phyloP scores from a whole-genome alignment of 2,329 filamentous ascomycete genomes.

The Ophiocordyceps australis region DNA sequence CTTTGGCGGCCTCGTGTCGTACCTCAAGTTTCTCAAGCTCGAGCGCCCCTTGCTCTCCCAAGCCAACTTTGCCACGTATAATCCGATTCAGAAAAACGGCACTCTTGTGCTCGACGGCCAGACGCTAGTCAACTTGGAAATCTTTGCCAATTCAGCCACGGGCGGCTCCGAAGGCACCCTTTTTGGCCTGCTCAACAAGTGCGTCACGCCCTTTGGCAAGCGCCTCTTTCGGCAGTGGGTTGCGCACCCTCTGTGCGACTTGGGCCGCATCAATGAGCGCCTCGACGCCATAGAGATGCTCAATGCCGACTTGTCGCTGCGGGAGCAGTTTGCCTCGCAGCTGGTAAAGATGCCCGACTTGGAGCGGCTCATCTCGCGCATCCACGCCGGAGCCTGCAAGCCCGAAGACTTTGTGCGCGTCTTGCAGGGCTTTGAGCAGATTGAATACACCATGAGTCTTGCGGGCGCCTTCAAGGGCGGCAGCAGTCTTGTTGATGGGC shows the following conservation, averaged over 20 bases:
- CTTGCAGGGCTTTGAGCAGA: slow-evolving; percentile 91
- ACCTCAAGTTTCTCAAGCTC: slow-evolving; percentile 72
- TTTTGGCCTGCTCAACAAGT: slow-evolving; percentile 80
- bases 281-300: slow-evolving; percentile 88
- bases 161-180: slow-evolving; percentile 72
- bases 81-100: slow-evolving; percentile 77
- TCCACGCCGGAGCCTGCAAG: slow-evolving; percentile 82
- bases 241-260: slow-evolving; percentile 82
- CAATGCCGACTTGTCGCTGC: slow-evolving; percentile 63
- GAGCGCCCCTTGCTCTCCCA: slow-evolving; percentile 77
- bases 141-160: slow-evolving; percentile 86
- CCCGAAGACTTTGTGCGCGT: slow-evolving; percentile 87
- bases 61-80: slow-evolving; percentile 81
- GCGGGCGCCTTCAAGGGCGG: slow-evolving; percentile 57
- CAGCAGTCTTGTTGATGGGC: slow-evolving; percentile 66
- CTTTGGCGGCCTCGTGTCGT: slow-evolving; percentile 74
- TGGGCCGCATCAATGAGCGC: slow-evolving; percentile 75
- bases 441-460: slow-evolving; percentile 81
- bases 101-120: slow-evolving; percentile 89
- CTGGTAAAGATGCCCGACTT: slow-evolving; percentile 86
- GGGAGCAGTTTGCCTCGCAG: slow-evolving; percentile 76
- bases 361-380: slow-evolving; percentile 81
- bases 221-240: slow-evolving; percentile 93
- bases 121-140: slow-evolving; percentile 92
- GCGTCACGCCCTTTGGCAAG: slow-evolving; percentile 93